Evolutionary conservation across 176 grass and related monocot species (phyloP), one percentile per base, ranked within the genome.

Genomic region (Raddia distichophylla): DNA sequence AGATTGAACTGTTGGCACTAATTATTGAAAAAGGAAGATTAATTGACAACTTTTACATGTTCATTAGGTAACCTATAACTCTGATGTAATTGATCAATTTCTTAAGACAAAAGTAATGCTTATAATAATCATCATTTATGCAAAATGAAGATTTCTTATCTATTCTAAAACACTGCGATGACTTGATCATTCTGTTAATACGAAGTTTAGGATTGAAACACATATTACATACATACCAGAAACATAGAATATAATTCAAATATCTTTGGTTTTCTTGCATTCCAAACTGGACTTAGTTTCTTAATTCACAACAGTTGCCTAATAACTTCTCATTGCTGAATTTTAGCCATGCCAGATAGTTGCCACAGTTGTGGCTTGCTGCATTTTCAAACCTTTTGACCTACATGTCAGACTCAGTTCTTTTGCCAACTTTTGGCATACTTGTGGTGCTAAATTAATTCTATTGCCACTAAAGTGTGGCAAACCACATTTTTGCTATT

Each of bases 181-280:
- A 66, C 60, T 80, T 89, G 48, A 57, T 60, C 43, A 56, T 44
- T 42, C 81, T 51, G 32, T 73, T 58, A 85, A 81, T 49, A 16
- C 70, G 62, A 69, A 75, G 53, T 0, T 22, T 69, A 22, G 10
- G 18, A 42, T 68, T 71, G 56, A 48, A 48, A 12, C 72, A 56
- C 18, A 78, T 7, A 72, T 60, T 15, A 2, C n/a, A 22, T 8
- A 32, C 34, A 60, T 78, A 48, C 4, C 44, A 10, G 9, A 54
- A 70, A 82, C 8, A 45, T 11, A 82, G 5, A 20, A 40, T 34
- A 35, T 51, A 9, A 10, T 60, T 76, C 45, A 13, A 37, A 59
- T 44, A 15, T 67, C 3, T 20, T 50, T 6, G 18, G 11, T 66
- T 79, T 78, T 35, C 52, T 14, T 84, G 22, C 52, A 43, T 79